phyloP scores from a whole-genome alignment of 371 early-diverging fungal species.

The Cokeromyces recurvatus region DNA sequence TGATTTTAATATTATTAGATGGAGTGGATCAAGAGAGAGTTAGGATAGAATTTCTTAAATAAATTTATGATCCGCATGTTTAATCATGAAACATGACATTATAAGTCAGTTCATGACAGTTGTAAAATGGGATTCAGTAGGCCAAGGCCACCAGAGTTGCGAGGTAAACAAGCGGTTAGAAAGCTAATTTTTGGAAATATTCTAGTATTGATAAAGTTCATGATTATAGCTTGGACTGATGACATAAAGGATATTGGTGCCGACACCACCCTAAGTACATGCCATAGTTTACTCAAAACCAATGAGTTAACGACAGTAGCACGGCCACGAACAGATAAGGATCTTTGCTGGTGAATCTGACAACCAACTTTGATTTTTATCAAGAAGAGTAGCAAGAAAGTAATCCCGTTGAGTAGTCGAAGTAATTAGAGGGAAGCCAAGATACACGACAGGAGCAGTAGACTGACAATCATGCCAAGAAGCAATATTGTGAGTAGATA shows the following conservation, averaged over 20 bases:
- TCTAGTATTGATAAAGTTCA: conserved; percentile 2
- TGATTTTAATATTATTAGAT: no score
- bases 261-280: conserved; percentile 11
- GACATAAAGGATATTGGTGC: neutral
- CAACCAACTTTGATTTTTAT: conserved; percentile 2
- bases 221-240: neutral
- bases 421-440: conserved; percentile 17
- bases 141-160: no score
- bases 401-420: conserved; percentile 8
- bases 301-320: conserved; percentile 18
- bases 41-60: no score
- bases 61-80: no score
- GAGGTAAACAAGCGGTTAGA: neutral
- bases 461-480: conserved; percentile 11
- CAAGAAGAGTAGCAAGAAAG: conserved; percentile 5
- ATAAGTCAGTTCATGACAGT: no score
- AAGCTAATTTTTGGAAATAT: conserved; percentile 8
- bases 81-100: no score
- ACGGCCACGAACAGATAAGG: conserved; percentile 18
- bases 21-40: no score
- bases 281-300: conserved; percentile 22
- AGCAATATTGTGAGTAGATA: neutral
- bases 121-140: no score
- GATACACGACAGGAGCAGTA: conserved; percentile 3
- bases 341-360: conserved; percentile 1